Base-by-base conservation (phyloP, 2,329 filamentous ascomycete species). In the Botrytis aclada region DNA sequence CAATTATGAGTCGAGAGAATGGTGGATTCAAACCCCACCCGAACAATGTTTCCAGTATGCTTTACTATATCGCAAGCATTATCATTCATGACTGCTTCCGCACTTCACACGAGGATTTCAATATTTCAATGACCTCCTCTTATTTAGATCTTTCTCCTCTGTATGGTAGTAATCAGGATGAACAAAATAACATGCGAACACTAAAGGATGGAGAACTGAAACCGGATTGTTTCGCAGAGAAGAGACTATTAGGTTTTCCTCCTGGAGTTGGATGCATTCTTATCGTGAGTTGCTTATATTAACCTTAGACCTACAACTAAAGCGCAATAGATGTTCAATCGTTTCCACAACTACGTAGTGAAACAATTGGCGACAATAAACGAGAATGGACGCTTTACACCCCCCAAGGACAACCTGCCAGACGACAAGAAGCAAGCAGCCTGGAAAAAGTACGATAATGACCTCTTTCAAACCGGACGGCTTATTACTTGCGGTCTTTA, bases 291-390 rank as follows among this genome's bases (percentile, higher is more conserved):
- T 20, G n/a, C 29, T 37, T n/a, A 29, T 22, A 69, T 37, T 4
- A 29, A 56, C 14, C 12, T 4, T 4, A 32, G 20, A 34, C n/a
- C n/a, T 29, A 22, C 81, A 92, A 51, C 32, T 72, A 63, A 69
- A n/a, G 10, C 2, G n/a, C 18, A 5, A 39, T 70, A 73, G 72
- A 73, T 93, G 90, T 90, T 93, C 83, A 91, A 90, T 79, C 88
- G 90, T 37, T 97, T 97, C 83, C 95, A 98, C 82, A 97, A 98
- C 82, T 87, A 96, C 75, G 88, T 94, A 0, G 94, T 92, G 1
- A 87, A 89, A 71, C 91, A 95, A 74, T 84, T 98, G 14, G 92
- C 92, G 0, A 84, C 86, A 25, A 95, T 97, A 82, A 97, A 97
- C 79, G 94, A 97, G 78, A 88, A 88, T 47, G 90, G 89, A 20